Evolutionary conservation across 257 asterid species (phyloP), one percentile per base, ranked within the genome.

Genomic region (Salvia rosmarinus): DNA sequence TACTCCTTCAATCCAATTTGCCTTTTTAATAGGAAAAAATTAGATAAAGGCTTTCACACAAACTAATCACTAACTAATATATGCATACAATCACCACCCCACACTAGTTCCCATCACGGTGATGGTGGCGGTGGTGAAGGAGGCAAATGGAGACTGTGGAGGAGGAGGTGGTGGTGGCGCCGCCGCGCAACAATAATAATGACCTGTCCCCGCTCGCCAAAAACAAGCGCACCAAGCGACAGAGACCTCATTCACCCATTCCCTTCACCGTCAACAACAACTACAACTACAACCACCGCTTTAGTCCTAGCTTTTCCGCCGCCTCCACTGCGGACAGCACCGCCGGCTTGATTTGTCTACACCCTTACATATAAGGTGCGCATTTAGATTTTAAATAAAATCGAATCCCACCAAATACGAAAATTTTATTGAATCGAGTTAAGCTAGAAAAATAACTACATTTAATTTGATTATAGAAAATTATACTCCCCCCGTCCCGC

Each of bases 181-280:
- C 75, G 10, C 61, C 78, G 16, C 56, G 80, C 78, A 79, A 32
- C 64, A 50, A 34, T 54, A 64, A 28, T 30, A 74, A 58, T 25
- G 77, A 77, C 52, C n/a, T 60, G 68, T 67, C 83, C 72, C 70
- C 79, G 83, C 35, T 80, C 42, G 84, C 81, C 77, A 84, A 78
- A 68, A 79, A 86, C 73, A 79, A 79, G 74, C 85, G 88, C 30
- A 84, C 84, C n/a, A 84, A 81, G 69, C 39, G 86, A n/a, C n/a
- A n/a, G 1, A 51, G 86, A 56, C 73, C 77, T 2, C 79, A 56
- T 43, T 81, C 84, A 10, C 87, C 82, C 1, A 67, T 70, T 70
- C 69, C n/a, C 63, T 75, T 73, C 66, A 75, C 77, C 66, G 10
- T 76, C 43, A 9, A 13, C 47, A 14, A 13, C 67, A 40, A 25